Percentiles rank a stretch among this genome's conserved stretches.
phyloP scores from a whole-genome alignment of 768 basidiomycete genomes.

The Podaxis rugospora region DNA sequence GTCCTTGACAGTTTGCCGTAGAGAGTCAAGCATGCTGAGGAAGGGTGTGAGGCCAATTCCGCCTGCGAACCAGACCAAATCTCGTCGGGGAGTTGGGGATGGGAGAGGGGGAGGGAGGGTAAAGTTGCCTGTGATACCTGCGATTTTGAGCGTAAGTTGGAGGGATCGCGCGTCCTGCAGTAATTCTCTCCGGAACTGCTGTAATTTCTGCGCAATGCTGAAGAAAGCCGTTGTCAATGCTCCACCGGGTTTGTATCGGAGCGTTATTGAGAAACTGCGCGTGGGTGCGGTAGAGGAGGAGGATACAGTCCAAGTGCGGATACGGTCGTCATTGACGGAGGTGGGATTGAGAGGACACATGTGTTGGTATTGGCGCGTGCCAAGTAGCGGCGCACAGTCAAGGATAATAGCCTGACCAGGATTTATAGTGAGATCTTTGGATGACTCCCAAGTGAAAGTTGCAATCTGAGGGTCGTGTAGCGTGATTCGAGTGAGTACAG shows the following conservation, averaged over 20 bases:
- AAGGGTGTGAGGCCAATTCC: slow-evolving; percentile 67
- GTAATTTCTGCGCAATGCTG: slow-evolving; percentile 38
- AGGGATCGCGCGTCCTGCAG: slow-evolving; percentile 35
- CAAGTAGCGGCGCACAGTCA: slow-evolving; percentile 48
- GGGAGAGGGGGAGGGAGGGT: slow-evolving; percentile 19
- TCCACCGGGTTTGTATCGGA: slow-evolving; percentile 51
- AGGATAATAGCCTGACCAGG: slow-evolving; percentile 54
- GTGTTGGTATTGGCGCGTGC: slow-evolving; percentile 42
- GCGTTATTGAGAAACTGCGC: slow-evolving; percentile 40
- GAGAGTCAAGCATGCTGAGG: slow-evolving; percentile 42
- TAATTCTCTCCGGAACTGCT: slow-evolving; percentile 33
- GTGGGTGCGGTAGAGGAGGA: slow-evolving; percentile 19
- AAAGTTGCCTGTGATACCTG: slow-evolving; percentile 54
- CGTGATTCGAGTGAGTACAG: slow-evolving; percentile 32
- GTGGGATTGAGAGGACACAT: slow-evolving; percentile 42
- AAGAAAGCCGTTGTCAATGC: slow-evolving; percentile 55
- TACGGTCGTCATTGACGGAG: slow-evolving; percentile 53
- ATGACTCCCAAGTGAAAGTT: slow-evolving; percentile 46
- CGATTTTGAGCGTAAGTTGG: slow-evolving; percentile 37
- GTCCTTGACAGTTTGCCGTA: slow-evolving; percentile 10
- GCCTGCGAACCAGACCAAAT: slow-evolving; percentile 56
- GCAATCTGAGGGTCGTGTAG: slow-evolving; percentile 47
- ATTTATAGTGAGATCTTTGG: slow-evolving; percentile 26
- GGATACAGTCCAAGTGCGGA: slow-evolving; percentile 65
- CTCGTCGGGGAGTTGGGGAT: slow-evolving; percentile 13